These are phyloP conservation scores for Phytophthora ramorum DNA, from an alignment of 352 stramenopile genomes.

Conservation along the genomic window DNA sequence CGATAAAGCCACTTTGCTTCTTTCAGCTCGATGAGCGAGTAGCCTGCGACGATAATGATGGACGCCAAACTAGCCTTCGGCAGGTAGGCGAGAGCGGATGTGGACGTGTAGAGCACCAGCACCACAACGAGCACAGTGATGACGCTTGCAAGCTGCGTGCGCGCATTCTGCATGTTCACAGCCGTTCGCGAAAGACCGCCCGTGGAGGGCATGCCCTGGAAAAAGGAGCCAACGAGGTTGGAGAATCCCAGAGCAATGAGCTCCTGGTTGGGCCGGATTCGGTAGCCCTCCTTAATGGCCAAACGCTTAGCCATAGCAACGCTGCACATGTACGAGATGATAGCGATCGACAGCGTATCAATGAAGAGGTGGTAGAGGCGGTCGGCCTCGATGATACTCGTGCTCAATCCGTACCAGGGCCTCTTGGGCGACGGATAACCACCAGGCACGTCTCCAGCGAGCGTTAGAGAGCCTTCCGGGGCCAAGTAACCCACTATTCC, in stretches of 20 bases:
- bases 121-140: slow-evolving; percentile 89
- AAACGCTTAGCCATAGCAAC: slow-evolving; percentile 91
- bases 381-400: slow-evolving; percentile 57
- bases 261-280: slow-evolving; percentile 89
- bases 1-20: slow-evolving; percentile 88
- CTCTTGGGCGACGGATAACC: slow-evolving; percentile 64
- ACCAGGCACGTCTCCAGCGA: slow-evolving; percentile 81
- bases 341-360: slow-evolving; percentile 79
- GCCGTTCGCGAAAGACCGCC: slow-evolving; percentile 91
- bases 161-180: slow-evolving; percentile 91
- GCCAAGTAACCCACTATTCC: slow-evolving; percentile 70
- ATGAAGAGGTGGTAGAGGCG: slow-evolving; percentile 67
- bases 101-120: slow-evolving; percentile 91
- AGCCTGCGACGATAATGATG: slow-evolving; percentile 92
- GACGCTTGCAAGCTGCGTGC: slow-evolving; percentile 89
- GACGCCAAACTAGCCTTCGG: slow-evolving; percentile 86
- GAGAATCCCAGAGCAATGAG: slow-evolving; percentile 92
- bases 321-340: slow-evolving; percentile 95
- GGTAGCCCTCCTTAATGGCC: slow-evolving; percentile 80
- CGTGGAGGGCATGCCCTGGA: slow-evolving; percentile 90
- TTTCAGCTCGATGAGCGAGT: slow-evolving; percentile 87
- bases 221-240: slow-evolving; percentile 90
- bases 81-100: slow-evolving; percentile 88
- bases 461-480: slow-evolving; percentile 68
- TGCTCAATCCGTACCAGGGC: slow-evolving; percentile 54